These are phyloP conservation scores for Candida smagusa DNA, from an alignment of 1,139 yeast genomes.

Conservation along the genomic window DNA sequence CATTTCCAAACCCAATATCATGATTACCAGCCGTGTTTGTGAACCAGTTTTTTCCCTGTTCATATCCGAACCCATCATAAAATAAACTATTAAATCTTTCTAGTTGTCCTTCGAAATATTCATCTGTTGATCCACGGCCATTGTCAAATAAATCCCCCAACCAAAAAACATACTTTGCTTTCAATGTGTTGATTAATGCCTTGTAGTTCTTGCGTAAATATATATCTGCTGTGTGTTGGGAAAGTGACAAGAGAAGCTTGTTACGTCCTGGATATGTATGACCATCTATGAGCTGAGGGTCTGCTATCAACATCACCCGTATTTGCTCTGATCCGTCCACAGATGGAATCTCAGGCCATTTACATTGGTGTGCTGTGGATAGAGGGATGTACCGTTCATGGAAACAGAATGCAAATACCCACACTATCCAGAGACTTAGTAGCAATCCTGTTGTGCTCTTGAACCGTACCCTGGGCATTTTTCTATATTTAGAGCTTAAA, in stretches of 20 bases:
- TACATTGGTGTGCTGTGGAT: conserved; percentile 26
- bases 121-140: conserved; percentile 43
- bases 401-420: conserved; percentile 30
- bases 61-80: conserved; percentile 17
- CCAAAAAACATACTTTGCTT: conserved; percentile 46
- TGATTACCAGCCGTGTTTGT: conserved; percentile 53
- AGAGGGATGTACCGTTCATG: conserved; percentile 35
- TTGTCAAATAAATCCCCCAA: conserved; percentile 56
- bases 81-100: conserved; percentile 41
- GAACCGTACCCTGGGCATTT: too few relatives aligned
- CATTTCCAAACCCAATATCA: conserved; percentile 54
- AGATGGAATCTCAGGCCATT: conserved; percentile 25
- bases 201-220: conserved; percentile 47
- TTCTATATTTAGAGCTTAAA: too few relatives aligned
- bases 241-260: conserved; percentile 30
- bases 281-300: conserved; percentile 46
- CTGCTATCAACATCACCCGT: conserved; percentile 39
- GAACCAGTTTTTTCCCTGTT: conserved; percentile 25
- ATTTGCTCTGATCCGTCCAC: conserved; percentile 8
- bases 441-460: too few relatives aligned
- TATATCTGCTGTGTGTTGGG: conserved; percentile 49
- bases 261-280: conserved; percentile 51
- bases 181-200: conserved; percentile 30
- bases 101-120: conserved; percentile 36
- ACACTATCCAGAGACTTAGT: conserved; percentile 12